Conservation (phyloP, 352 stramenopile genomes). For the Saprolegnia diclina region DNA sequence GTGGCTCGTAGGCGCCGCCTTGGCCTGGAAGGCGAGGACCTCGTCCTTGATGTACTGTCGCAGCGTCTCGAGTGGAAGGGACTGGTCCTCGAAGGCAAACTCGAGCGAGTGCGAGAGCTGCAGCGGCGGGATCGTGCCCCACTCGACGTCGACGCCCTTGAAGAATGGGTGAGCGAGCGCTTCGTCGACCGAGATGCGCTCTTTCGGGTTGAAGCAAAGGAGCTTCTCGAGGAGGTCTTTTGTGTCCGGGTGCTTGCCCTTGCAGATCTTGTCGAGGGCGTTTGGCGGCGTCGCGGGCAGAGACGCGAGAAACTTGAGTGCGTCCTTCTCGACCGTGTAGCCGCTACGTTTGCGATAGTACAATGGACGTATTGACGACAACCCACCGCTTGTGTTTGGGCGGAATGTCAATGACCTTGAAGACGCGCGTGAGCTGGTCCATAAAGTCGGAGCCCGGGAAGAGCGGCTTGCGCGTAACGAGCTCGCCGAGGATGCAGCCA, state of each 20-base stretch:
- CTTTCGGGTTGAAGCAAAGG: slow-evolving; percentile 87
- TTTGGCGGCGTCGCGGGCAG: slow-evolving; percentile 45
- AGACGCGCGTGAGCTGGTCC: slow-evolving; percentile 77
- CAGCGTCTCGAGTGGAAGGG: slow-evolving; percentile 58
- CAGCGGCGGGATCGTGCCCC: slow-evolving; percentile 60
- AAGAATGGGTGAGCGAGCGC: slow-evolving; percentile 87
- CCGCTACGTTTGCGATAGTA: slow-evolving; percentile 23
- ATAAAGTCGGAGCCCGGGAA: slow-evolving; percentile 81
- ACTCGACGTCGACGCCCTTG: slow-evolving; percentile 83
- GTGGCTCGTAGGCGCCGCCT: slow-evolving; percentile 34
- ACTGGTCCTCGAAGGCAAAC: slow-evolving; percentile 77
- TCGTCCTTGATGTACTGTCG: slow-evolving; percentile 78
- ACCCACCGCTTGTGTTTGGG: slow-evolving; percentile 41
- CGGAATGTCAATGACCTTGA: slow-evolving; percentile 68
- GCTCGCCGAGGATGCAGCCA: slow-evolving; percentile 91
- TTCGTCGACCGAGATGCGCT: slow-evolving; percentile 85
- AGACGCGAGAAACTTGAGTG: slow-evolving; percentile 78
- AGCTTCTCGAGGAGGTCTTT: slow-evolving; percentile 82
- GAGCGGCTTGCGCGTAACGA: slow-evolving; percentile 69
- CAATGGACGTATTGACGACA: not conserved
- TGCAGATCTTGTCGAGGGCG: slow-evolving; percentile 55
- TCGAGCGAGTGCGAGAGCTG: slow-evolving; percentile 67
- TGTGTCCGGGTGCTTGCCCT: slow-evolving; percentile 36
- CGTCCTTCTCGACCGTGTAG: slow-evolving; percentile 76
- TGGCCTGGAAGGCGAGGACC: slow-evolving; percentile 52